These are phyloP conservation scores for Trichoderma koningii DNA, from an alignment of 2,329 filamentous ascomycete species.

Conservation along the genomic window DNA sequence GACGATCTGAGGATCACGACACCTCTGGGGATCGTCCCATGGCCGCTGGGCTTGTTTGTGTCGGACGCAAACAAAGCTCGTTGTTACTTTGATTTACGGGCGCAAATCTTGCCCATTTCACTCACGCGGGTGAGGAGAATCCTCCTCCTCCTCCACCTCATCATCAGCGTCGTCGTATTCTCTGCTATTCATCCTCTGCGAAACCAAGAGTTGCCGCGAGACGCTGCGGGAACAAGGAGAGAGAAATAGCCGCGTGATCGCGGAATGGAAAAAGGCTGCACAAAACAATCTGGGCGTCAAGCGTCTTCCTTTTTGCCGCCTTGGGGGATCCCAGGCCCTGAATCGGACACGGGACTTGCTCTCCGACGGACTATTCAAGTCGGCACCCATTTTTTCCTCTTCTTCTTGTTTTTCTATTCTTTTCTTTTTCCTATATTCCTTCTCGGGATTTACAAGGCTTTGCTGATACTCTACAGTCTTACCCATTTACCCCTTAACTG, in stretches of 20 bases:
- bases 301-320: constrained; percentile 6
- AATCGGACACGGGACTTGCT: background rate
- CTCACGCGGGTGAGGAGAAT: too few relatives aligned
- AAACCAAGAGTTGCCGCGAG: background rate
- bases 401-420: background rate
- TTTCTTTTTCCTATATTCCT: background rate
- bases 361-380: background rate
- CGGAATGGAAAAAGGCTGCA: background rate
- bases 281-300: background rate
- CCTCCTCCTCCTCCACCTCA: background rate
- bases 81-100: too few relatives aligned
- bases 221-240: too few relatives aligned
- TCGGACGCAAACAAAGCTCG: too few relatives aligned
- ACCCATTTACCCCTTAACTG: background rate
- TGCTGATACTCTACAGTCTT: background rate
- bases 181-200: background rate
- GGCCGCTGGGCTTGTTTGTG: too few relatives aligned
- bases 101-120: too few relatives aligned
- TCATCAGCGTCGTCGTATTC: too few relatives aligned
- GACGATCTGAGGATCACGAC: too few relatives aligned
- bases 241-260: constrained; percentile 7
- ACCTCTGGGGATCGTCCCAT: too few relatives aligned
- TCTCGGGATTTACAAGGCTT: background rate
- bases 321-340: background rate
- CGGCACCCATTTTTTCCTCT: background rate